Evolutionary conservation across 306 rosid species (phyloP).

Genomic region (Glycine latifolia): DNA sequence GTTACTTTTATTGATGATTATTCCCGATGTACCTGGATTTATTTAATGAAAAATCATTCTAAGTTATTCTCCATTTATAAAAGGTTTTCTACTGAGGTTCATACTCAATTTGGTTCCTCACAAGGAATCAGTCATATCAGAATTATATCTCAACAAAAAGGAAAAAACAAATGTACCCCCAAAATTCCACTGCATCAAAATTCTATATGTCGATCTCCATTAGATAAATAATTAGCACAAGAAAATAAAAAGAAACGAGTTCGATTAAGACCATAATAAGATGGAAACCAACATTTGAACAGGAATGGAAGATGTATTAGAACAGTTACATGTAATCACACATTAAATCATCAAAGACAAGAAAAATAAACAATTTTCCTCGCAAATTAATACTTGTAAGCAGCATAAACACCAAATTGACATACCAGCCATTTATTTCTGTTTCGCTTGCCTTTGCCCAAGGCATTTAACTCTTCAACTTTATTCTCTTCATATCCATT

Average conservation of each 20-base stretch:
- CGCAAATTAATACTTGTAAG: slow-evolving; percentile 3
- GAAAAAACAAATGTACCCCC: background rate
- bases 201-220: background rate
- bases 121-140: no score
- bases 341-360: slow-evolving; percentile 28
- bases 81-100: no score
- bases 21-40: no score
- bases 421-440: slow-evolving; percentile 75
- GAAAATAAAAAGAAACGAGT: slow-evolving; percentile 24
- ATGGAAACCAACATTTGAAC: slow-evolving; percentile 14
- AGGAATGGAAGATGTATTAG: slow-evolving; percentile 19
- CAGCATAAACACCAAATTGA: slow-evolving; percentile 18
- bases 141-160: no score
- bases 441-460: slow-evolving; percentile 96
- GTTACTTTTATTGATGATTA: no score
- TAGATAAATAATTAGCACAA: slow-evolving; percentile 17
- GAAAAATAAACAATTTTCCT: slow-evolving; percentile 10
- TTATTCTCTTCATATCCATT: slow-evolving; percentile 80
- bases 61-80: no score
- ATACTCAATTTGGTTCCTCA: no score
- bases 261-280: slow-evolving; percentile 10
- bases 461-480: slow-evolving; percentile 77
- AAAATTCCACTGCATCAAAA: slow-evolving; percentile 21
- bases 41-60: no score
- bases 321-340: slow-evolving; percentile 16